A percentile compares a stretch with the other conserved stretches of the same genome.
Evolutionary conservation across 2,329 filamentous ascomycete species (phyloP).

Genomic region (Allantophomopsis cytisporea): DNA sequence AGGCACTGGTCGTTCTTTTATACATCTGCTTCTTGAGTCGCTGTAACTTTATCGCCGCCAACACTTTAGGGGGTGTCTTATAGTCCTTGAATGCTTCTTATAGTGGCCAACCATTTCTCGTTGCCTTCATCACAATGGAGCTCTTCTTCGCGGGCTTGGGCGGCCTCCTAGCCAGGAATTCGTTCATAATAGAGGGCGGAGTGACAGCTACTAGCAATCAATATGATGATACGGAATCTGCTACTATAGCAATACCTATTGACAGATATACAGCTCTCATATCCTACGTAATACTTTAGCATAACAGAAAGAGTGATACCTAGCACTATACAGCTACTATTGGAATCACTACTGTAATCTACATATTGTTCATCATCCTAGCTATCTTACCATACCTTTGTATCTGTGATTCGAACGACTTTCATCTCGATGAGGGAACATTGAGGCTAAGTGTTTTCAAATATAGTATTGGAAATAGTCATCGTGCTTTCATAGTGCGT

Average conservation of each 20-base stretch:
- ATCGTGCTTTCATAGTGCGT: too few species aligned
- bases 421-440: too few species aligned
- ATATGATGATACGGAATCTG: slow-evolving; percentile 34
- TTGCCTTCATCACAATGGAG: slow-evolving; percentile 34
- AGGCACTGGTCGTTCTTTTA: background rate
- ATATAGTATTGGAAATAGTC: too few species aligned
- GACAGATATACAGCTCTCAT: slow-evolving; percentile 32
- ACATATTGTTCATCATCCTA: too few species aligned
- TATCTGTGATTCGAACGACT: too few species aligned
- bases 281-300: too few species aligned
- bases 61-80: background rate
- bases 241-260: slow-evolving; percentile 36
- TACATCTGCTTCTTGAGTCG: background rate
- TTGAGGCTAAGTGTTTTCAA: too few species aligned
- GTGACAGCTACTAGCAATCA: slow-evolving; percentile 26
- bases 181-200: slow-evolving; percentile 31
- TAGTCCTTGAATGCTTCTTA: background rate
- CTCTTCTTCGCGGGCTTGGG: slow-evolving; percentile 36
- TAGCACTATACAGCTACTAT: slow-evolving; percentile 39
- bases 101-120: slow-evolving; percentile 33
- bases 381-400: too few species aligned
- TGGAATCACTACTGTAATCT: slow-evolving; percentile 55
- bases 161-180: slow-evolving; percentile 34
- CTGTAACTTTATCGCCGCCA: background rate
- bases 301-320: too few species aligned